Evolutionary conservation across 176 grass and related monocot genomes (phyloP), one percentile per base, ranked within the genome.

Genomic region (Dendrocalamus sinicus): DNA sequence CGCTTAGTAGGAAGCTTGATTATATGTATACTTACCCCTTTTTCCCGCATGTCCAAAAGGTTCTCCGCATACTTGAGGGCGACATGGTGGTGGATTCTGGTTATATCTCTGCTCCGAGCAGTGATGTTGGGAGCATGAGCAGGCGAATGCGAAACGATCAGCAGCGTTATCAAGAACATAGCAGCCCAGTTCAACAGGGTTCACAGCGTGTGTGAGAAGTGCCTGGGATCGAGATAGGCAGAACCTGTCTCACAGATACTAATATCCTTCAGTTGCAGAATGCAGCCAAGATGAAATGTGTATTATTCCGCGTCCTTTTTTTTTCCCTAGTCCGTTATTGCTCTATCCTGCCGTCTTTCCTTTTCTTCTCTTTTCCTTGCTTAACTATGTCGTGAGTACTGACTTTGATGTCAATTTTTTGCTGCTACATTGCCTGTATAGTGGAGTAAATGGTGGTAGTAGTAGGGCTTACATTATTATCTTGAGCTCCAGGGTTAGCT

Each of bases 1-100:
- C 39, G 5, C 4, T 69, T 9, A 50, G 15, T 2, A 6, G 17
- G 50, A 37, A 52, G 8, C 45, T 17, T 37, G 16, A 23, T 19
- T 9, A 0, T 12, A 0, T 8, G n/a, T 52, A n/a, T 68, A 32
- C 78, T 77, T 5, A 78, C 24, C 3, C 5, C 0, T 73, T 54
- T 3, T 28, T 2, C 1, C 1, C 9, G 4, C 3, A 30, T 82
- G 8, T 40, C 12, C 16, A 2, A 4, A 68, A 96, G 96, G 93
- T 99, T 72, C 90, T 99, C 5, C 90, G 96, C 67, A 99, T 99
- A 51, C 82, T 99, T 44, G 96, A 99, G 32, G 89, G 91, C 11
- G 91, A 99, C 64, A 85, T 92, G 86, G 75, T 95, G 5, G 82
- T 91, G 74, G 92, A 95, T 19, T 86, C 94, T 0, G 83, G 87